A percentile compares a stretch with the other conserved stretches of the same genome.
Conservation (phyloP, 2,329 filamentous ascomycete species). For the Thielaviopsis euricoi region DNA sequence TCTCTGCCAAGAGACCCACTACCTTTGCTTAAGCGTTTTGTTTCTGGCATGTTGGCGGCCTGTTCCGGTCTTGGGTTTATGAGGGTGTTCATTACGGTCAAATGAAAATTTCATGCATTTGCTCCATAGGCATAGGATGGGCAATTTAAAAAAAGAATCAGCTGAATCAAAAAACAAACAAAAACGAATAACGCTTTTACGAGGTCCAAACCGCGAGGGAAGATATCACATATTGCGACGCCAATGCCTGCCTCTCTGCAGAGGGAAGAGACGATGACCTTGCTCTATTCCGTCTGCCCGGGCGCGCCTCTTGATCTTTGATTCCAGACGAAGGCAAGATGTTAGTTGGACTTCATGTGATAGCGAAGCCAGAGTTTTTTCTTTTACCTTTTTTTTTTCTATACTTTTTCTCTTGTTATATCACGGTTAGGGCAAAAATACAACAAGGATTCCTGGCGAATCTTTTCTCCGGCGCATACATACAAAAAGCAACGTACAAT, state of each 20-base stretch:
- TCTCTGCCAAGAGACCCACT: slow-evolving; percentile 79
- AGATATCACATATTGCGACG: not conserved
- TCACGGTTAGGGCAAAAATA: not conserved
- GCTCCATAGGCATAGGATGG: slow-evolving; percentile 13
- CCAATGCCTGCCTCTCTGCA: not conserved
- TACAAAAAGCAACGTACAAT: not conserved
- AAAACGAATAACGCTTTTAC: slow-evolving; percentile 8
- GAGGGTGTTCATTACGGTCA: slow-evolving; percentile 45
- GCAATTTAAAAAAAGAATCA: slow-evolving; percentile 12
- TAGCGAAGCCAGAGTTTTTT: not conserved
- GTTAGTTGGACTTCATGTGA: not conserved
- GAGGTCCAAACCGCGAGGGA: slow-evolving; percentile 1
- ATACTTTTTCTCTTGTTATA: not conserved
- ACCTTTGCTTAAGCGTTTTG: slow-evolving; percentile 80
- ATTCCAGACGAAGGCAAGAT: not conserved
- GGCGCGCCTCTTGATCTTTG: not conserved
- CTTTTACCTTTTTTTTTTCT: not conserved
- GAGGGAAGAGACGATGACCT: not conserved
- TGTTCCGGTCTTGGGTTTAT: slow-evolving; percentile 32
- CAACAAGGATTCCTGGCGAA: not conserved
- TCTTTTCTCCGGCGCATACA: not conserved
- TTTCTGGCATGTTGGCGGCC: slow-evolving; percentile 27
- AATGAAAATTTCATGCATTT: slow-evolving; percentile 44
- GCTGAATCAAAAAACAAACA: slow-evolving; percentile 12
- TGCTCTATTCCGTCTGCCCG: not conserved